Evolutionary conservation across 441 rosid genomes (phyloP), one percentile per base, ranked within the genome.

Genomic region (Populus hybrid): DNA sequence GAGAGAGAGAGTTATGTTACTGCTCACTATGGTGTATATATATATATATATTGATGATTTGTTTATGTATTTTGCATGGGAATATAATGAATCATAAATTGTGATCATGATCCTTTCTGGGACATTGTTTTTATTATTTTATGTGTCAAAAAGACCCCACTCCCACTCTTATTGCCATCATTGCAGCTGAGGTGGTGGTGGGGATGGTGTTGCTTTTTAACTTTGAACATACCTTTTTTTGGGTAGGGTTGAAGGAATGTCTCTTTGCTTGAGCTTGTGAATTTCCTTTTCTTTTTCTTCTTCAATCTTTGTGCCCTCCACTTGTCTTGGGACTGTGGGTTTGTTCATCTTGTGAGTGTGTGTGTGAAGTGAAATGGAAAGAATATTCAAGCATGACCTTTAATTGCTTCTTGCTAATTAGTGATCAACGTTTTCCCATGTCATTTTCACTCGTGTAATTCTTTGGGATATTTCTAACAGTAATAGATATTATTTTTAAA

Each of bases 171-270:
- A 40, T 6, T 75, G 75, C 74, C 78, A 86, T 84, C 79, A 86
- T 86, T 84, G 82, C 86, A 79, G 78, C 80, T 84, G 84, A 81
- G 79, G 81, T 83, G 85, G 81, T 70, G 81, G 80, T 78, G 85
- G 85, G 78, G 79, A 26, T 30, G 63, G 30, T n/a, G 26, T 64
- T 65, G 75, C 82, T 67, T 81, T 78, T 50, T 63, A 42, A 35
- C 75, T 78, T 80, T 75, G 64, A 16, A 57, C 36, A 18, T 69
- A 18, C 36, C 19, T 11, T 70, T 70, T 79, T 66, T 30, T 79
- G 53, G 83, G 80, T 79, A 77, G 82, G 81, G 81, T 76, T 77
- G 79, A 79, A 78, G 88, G 83, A 82, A 82, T 82, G 86, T 83
- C 80, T 73, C 85, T 81, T 85, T 78, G 77, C 83, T 82, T 63